Evolutionary conservation across 805 yeast genomes (phyloP), one percentile per base, ranked within the genome.

Genomic region (Jamesozyma gamospora): DNA sequence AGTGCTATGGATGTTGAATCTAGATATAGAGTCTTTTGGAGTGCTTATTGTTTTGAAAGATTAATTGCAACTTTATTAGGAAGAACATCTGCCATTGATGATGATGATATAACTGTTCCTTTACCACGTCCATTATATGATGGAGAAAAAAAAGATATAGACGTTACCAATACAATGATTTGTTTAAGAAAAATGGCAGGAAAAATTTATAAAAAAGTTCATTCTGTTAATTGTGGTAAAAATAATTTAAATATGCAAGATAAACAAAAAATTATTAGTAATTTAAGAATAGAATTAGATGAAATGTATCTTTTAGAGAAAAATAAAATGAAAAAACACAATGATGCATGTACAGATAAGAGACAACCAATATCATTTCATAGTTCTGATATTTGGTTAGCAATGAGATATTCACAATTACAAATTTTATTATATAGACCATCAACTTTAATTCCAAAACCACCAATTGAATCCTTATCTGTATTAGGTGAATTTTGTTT

Each of bases 391-490:
- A 50, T 53, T 32, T 61, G 64, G 64, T 44, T 61, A 14, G 53
- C 62, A 11, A 61, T 61, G 48, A 58, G 73, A 36, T 71, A 73
- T 44, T 68, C 72, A 33, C 71, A 71, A 39, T 50, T 70, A 25
- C 63, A 71, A 34, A 66, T 69, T 36, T 47, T 69, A 41, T 48
- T 74, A 5, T 74, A 71, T 45, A 62, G 74, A 37, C 77, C 77
- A 4, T 71, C 75, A 4, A 66, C 66, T 31, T 52, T 73, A 34
- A 62, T 66, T 9, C 75, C 77, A 4, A 56, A 57, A 9, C 74
- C 76, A 2, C 54, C 69, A 0, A 46, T 57, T 12, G 65, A 62
- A 17, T 60, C 64, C 5, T 41, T 73, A 28, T 61, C 66, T n/a
- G 56, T 61, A 11, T 45, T 73, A 35, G 72, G 75, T 0, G 67